Percentiles rank a stretch among this genome's conserved stretches.
phyloP scores from a whole-genome alignment of 495 filamentous ascomycete genomes.

The Cercophora samala region DNA sequence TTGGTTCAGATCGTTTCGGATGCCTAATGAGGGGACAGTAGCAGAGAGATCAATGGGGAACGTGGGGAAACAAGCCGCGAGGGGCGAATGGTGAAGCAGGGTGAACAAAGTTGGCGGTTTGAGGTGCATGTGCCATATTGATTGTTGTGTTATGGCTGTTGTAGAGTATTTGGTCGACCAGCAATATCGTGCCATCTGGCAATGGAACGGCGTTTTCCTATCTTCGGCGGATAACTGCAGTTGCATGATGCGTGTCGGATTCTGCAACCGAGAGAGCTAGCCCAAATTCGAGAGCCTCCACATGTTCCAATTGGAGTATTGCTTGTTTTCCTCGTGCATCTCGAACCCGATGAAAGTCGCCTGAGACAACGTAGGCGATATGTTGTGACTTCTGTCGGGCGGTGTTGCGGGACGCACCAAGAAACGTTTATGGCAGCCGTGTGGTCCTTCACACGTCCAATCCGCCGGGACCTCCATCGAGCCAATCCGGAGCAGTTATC shows the following conservation, averaged over 20 bases:
- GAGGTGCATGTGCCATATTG: constrained; percentile 27
- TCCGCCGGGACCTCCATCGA: not conserved
- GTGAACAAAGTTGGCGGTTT: constrained; percentile 23
- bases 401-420: not conserved
- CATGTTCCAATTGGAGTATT: constrained; percentile 20
- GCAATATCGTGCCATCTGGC: constrained; percentile 50
- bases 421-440: constrained; percentile 16
- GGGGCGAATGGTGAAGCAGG: constrained; percentile 21
- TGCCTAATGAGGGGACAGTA: constrained; percentile 20
- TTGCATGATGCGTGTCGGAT: constrained; percentile 24
- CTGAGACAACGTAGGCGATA: not conserved
- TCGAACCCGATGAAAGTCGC: constrained; percentile 11
- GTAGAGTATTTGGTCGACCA: constrained; percentile 36
- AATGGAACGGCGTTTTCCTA: constrained; percentile 34
- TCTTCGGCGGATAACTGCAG: constrained; percentile 34
- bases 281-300: constrained; percentile 22
- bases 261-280: constrained; percentile 31
- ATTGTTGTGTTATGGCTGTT: constrained; percentile 26
- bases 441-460: constrained; percentile 15
- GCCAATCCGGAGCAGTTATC: not conserved
- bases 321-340: constrained; percentile 12
- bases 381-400: constrained; percentile 4
- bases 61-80: constrained; percentile 16
- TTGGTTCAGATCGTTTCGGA: constrained; percentile 22
- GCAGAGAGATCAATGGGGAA: constrained; percentile 13